Percentiles rank a stretch among this genome's conserved stretches.
Evolutionary conservation across 2,329 filamentous ascomycete genomes (phyloP).

Genomic region (Teratosphaeria pseudoeucalypti): DNA sequence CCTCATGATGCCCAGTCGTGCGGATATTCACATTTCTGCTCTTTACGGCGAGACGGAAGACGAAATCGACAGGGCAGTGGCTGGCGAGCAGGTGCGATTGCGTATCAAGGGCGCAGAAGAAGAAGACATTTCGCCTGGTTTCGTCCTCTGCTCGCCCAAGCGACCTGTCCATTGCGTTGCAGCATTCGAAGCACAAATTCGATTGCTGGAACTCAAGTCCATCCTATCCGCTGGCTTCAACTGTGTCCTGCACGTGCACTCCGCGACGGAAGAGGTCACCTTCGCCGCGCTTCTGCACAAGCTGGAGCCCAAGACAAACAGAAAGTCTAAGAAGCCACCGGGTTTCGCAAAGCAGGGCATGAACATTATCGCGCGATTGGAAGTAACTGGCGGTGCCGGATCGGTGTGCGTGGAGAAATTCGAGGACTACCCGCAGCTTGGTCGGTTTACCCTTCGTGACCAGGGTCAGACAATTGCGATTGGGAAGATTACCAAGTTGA

Average conservation of each 20-base stretch:
- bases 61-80: constrained; percentile 69
- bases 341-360: constrained; percentile 75
- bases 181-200: constrained; percentile 91
- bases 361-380: constrained; percentile 84
- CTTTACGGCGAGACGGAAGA: constrained; percentile 95
- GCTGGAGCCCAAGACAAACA: constrained; percentile 83
- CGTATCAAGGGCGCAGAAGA: constrained; percentile 92
- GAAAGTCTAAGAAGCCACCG: constrained; percentile 87
- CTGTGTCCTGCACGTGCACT: constrained; percentile 94
- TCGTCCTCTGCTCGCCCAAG: constrained; percentile 91
- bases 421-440: constrained; percentile 90
- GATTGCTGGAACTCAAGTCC: constrained; percentile 85
- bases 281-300: constrained; percentile 83
- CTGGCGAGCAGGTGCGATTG: constrained; percentile 88
- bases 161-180: constrained; percentile 83
- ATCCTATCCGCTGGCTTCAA: constrained; percentile 94
- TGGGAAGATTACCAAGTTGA: constrained; percentile 94
- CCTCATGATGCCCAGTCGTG: constrained; percentile 92
- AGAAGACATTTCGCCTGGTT: constrained; percentile 90
- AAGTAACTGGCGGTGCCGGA: constrained; percentile 75
- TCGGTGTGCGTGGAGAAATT: constrained; percentile 89
- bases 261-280: constrained; percentile 94
- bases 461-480: constrained; percentile 98
- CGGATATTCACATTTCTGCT: constrained; percentile 68
- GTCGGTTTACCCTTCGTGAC: constrained; percentile 75